Evolutionary conservation across 2,329 filamentous ascomycete genomes (phyloP), one percentile per base, ranked within the genome.

Genomic region (Pseudogymnoascus sp.): DNA sequence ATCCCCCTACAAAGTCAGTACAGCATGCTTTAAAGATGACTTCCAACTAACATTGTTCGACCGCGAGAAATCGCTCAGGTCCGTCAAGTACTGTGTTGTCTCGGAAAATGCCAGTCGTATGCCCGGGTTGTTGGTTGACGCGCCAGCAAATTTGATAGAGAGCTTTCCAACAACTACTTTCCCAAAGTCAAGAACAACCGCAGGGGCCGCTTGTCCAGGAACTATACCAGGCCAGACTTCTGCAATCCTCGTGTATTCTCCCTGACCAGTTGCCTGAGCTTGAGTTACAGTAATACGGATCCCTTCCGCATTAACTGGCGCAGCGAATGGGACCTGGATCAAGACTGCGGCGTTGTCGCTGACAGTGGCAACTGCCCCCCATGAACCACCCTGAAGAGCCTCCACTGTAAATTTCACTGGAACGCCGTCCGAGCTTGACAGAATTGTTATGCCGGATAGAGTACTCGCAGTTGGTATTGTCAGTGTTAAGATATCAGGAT

Each of bases 101-200:
- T 82, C 80, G 0, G 80, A 82, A 66, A 82, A 82, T 10, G 77
- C 77, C 23, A 82, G 67, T 37, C 74, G 72, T n/a, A 82, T 68
- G 0, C 79, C 79, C 0, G 79, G 28, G 70, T 70, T 65, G 25
- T 62, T 63, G 31, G 69, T 61, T 42, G 64, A 60, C 67, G 73
- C 5, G 53, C 75, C 75, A 1, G 72, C 73, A 64, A 82, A 81
- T 5, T 73, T 69, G 42, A 82, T 77, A 3, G 70, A 73, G 3
- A 81, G 63, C 37, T 76, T 70, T 0, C 80, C 80, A 5, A 76
- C 79, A 3, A 78, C 72, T 62, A 80, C 80, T 61, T 77, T 75
- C 1, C 80, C 80, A 68, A 81, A 82, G 66, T 82, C 80, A n/a
- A 82, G 66, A 12, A 80, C 76, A 7, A 82, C 67, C 1, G 72